A percentile compares a stretch with the other conserved stretches of the same genome.
Conservation (phyloP, 495 filamentous ascomycete species). For the Penicillium malachiteum region DNA sequence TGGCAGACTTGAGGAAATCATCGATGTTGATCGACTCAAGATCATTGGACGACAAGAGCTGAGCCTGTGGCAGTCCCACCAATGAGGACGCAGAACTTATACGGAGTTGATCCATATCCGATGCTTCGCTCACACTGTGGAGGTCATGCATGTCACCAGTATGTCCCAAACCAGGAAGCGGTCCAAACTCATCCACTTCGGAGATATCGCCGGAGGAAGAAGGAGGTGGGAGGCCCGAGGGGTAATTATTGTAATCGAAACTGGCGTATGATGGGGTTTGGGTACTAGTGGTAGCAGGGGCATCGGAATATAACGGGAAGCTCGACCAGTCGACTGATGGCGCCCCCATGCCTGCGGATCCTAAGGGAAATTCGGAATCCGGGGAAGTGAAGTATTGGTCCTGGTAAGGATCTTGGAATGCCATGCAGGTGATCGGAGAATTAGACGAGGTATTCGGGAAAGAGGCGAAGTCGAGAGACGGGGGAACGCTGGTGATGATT, state of each 20-base stretch:
- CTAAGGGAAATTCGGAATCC: conserved; percentile 64
- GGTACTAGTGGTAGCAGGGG: conserved; percentile 64
- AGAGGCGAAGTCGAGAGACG: conserved; percentile 38
- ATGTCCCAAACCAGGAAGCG: conserved; percentile 35
- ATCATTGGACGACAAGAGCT: conserved; percentile 53
- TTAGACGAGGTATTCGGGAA: conserved; percentile 36
- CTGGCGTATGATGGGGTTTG: conserved; percentile 68
- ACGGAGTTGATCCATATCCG: conserved; percentile 54
- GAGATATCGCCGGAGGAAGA: conserved; percentile 77
- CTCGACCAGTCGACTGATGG: conserved; percentile 73
- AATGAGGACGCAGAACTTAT: conserved; percentile 54
- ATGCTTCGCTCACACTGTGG: conserved; percentile 54
- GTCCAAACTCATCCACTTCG: conserved; percentile 66
- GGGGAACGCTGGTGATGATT: conserved; percentile 37
- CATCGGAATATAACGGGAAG: conserved; percentile 61
- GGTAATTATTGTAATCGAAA: conserved; percentile 61
- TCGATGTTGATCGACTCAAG: conserved; percentile 61
- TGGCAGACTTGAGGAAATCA: conserved; percentile 57
- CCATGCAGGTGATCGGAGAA: conserved; percentile 42
- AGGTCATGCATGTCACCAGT: conserved; percentile 41
- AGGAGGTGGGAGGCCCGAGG: conserved; percentile 49
- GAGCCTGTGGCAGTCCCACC: conserved; percentile 50
- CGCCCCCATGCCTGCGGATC: conserved; percentile 63
- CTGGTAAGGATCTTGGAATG: conserved; percentile 44
- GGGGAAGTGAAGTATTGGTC: conserved; percentile 47